Percentiles rank a stretch among this genome's conserved stretches.
phyloP scores from a whole-genome alignment of 768 basidiomycete species.

The Glaciozyma martinii region DNA sequence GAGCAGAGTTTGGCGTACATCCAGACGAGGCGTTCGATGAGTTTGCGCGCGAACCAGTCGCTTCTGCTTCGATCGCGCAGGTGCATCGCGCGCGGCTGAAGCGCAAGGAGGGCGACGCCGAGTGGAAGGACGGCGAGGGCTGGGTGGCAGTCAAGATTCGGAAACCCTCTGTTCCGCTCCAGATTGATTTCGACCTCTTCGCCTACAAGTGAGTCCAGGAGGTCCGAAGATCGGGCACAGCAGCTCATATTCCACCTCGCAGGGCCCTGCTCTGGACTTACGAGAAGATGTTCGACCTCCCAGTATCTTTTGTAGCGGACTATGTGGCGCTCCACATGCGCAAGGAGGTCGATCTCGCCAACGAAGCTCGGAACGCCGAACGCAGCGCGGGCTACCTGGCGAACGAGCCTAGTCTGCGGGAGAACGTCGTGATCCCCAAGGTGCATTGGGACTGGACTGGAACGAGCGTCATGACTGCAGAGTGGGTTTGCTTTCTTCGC shows the following conservation, averaged over 20 bases:
- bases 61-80: conserved; percentile 85
- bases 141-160: conserved; percentile 92
- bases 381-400: conserved; percentile 61
- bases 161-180: conserved; percentile 76
- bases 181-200: conserved; percentile 67
- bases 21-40: conserved; percentile 66
- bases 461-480: conserved; percentile 68
- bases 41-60: conserved; percentile 67
- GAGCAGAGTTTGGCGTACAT: conserved; percentile 58
- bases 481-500: conserved; percentile 42
- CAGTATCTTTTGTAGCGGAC: conserved; percentile 58
- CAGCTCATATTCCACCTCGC: neutral
- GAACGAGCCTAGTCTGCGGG: conserved; percentile 58
- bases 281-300: conserved; percentile 66
- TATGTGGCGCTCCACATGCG: conserved; percentile 65
- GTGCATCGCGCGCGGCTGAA: conserved; percentile 69
- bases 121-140: conserved; percentile 37
- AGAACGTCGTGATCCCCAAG: conserved; percentile 67
- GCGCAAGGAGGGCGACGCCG: conserved; percentile 36
- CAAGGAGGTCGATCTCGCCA: conserved; percentile 69
- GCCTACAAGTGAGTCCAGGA: conserved; percentile 38
- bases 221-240: too few relatives aligned
- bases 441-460: conserved; percentile 66
- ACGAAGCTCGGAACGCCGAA: conserved; percentile 68
- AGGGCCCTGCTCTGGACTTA: conserved; percentile 39